Evolutionary conservation across 768 basidiomycete genomes (phyloP).

Genomic region (Tulasnella sp.): DNA sequence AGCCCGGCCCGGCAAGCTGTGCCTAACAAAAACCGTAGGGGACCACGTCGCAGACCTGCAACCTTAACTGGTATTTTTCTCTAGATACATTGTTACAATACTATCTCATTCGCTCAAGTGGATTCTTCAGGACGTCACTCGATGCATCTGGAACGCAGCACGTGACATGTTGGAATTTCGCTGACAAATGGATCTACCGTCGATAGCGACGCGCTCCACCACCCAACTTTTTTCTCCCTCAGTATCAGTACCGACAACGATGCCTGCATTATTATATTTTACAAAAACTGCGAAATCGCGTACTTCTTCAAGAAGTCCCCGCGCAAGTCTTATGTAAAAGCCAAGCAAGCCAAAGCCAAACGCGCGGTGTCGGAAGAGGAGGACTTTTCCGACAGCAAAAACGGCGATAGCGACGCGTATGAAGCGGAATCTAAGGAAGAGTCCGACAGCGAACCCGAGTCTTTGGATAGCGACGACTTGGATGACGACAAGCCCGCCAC

Average conservation of each 20-base stretch:
- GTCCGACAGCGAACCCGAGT: conserved; percentile 41
- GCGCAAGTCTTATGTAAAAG: background rate
- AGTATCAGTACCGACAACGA: background rate
- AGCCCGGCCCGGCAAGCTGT: too few relatives aligned
- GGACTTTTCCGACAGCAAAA: background rate
- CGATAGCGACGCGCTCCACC: background rate
- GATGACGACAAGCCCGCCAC: conserved; percentile 43
- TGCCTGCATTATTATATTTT: background rate
- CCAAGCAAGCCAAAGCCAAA: background rate
- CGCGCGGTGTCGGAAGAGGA: background rate
- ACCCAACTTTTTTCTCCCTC: background rate
- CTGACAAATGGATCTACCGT: background rate
- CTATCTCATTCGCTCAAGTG: too few relatives aligned
- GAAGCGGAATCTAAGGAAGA: conserved; percentile 33
- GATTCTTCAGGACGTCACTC: too few relatives aligned
- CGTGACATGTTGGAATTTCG: background rate
- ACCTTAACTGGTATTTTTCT: too few relatives aligned
- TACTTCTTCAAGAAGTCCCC: background rate
- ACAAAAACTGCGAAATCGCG: background rate
- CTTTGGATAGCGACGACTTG: conserved; percentile 46
- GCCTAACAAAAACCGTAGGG: too few relatives aligned
- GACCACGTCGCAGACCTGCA: too few relatives aligned
- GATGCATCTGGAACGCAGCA: too few relatives aligned
- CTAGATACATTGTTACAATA: too few relatives aligned
- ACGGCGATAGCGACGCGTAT: conserved; percentile 2